Evolutionary conservation across 768 basidiomycete genomes (phyloP).

Genomic region (Tulasnella sp.): DNA sequence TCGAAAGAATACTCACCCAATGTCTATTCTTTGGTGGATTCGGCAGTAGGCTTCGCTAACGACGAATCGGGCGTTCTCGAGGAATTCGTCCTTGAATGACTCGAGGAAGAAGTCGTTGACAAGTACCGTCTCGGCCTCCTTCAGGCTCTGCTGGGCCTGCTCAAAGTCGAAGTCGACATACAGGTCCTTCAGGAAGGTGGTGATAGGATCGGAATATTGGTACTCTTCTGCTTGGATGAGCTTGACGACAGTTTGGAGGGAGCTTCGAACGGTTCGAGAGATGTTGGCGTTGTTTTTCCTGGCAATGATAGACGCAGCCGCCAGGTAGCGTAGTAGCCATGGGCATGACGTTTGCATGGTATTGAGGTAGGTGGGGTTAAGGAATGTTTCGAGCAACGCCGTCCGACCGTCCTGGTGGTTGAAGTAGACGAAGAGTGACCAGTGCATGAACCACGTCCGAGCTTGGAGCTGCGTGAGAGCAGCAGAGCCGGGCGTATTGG

Average conservation of each 20-base stretch:
- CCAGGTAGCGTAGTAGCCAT: constrained; percentile 90
- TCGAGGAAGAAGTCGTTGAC: constrained; percentile 88
- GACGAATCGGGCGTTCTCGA: constrained; percentile 92
- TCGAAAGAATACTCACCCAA: constrained; percentile 40
- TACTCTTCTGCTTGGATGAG: constrained; percentile 93
- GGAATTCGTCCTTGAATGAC: constrained; percentile 83
- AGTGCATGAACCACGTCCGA: constrained; percentile 92
- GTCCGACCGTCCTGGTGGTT: constrained; percentile 88
- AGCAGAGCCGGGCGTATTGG: constrained; percentile 22
- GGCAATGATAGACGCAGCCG: constrained; percentile 84
- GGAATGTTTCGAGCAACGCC: constrained; percentile 90
- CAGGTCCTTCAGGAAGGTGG: constrained; percentile 82
- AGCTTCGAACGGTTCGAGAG: constrained; percentile 64
- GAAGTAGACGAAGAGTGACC: constrained; percentile 98
- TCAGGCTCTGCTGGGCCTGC: constrained; percentile 74
- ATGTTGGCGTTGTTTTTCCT: constrained; percentile 47
- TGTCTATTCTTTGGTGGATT: constrained; percentile 88
- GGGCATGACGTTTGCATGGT: constrained; percentile 94
- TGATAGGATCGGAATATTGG: constrained; percentile 90
- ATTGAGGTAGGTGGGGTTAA: constrained; percentile 92
- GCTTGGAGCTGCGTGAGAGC: constrained; percentile 82
- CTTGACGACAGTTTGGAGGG: constrained; percentile 83
- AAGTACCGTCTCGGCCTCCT: constrained; percentile 67
- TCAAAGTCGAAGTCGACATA: constrained; percentile 96
- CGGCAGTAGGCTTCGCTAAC: constrained; percentile 96